Evolutionary conservation across 2,329 filamentous ascomycete genomes (phyloP).

Genomic region (Hypoxylon sp.): DNA sequence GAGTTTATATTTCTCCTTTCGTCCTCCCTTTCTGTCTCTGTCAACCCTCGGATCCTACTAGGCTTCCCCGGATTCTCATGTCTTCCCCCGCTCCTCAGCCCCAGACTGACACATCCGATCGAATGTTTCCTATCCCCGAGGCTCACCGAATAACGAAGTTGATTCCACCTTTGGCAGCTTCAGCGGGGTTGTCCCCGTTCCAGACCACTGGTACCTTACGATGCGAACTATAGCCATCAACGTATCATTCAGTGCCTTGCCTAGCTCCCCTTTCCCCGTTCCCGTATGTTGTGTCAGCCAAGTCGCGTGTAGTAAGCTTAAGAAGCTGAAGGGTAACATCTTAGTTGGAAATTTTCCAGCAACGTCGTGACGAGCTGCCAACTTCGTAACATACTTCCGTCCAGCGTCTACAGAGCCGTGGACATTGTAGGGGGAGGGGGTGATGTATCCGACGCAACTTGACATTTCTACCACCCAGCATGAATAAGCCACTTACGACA

Average conservation of each 20-base stretch:
- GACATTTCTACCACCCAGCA: slow-evolving; percentile 15
- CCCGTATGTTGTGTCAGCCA: slow-evolving; percentile 5
- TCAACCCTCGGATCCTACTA: slow-evolving; percentile 14
- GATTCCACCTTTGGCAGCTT: slow-evolving; percentile 9
- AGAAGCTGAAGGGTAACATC: slow-evolving; percentile 26
- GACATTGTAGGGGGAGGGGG: not conserved
- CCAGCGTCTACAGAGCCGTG: slow-evolving; percentile 1
- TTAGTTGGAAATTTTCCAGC: slow-evolving; percentile 2
- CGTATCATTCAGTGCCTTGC: slow-evolving; percentile 9
- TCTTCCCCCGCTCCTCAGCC: slow-evolving; percentile 26
- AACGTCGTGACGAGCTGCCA: slow-evolving; percentile 32
- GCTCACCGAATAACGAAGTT: slow-evolving; percentile 24
- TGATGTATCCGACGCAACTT: slow-evolving; percentile 20
- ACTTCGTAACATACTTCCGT: slow-evolving; percentile 32
- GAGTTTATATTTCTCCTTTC: slow-evolving; percentile 14
- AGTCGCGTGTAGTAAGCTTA: slow-evolving; percentile 35
- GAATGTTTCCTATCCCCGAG: slow-evolving; percentile 37
- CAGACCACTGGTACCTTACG: slow-evolving; percentile 19
- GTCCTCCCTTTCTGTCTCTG: slow-evolving; percentile 1
- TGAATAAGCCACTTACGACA: slow-evolving; percentile 19
- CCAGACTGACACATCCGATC: slow-evolving; percentile 26
- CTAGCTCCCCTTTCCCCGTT: not conserved
- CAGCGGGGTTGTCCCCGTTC: slow-evolving; percentile 39
- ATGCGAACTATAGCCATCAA: slow-evolving; percentile 19
- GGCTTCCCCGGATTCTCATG: slow-evolving; percentile 32